phyloP scores from a whole-genome alignment of 306 rosid species.

The Adenanthera pavonina region DNA sequence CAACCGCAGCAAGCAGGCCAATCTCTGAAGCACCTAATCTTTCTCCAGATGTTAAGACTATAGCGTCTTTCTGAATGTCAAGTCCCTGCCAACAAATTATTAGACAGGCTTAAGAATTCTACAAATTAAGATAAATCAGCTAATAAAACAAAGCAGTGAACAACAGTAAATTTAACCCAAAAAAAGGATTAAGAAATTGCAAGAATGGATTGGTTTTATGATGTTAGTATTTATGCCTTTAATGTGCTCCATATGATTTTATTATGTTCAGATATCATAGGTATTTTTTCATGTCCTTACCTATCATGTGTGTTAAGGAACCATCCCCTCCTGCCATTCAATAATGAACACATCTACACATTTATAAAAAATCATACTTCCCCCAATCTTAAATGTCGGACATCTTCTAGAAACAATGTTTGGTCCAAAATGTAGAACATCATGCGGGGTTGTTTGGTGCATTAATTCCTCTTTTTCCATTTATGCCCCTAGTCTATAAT shows the following conservation, averaged over 20 bases:
- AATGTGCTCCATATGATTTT: background rate
- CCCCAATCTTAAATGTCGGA: no score
- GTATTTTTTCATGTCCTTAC: background rate
- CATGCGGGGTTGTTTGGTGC: no score
- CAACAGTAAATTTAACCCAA: background rate
- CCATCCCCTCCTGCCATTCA: background rate
- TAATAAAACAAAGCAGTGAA: slow-evolving; percentile 9
- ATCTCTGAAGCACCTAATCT: slow-evolving; percentile 85
- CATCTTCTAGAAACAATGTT: no score
- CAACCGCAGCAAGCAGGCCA: slow-evolving; percentile 92
- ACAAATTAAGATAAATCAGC: background rate
- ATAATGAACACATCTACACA: background rate
- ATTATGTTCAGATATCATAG: background rate
- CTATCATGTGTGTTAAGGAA: background rate
- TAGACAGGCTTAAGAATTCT: slow-evolving; percentile 34
- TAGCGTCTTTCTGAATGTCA: slow-evolving; percentile 74
- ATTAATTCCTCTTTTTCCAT: no score
- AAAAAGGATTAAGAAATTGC: background rate
- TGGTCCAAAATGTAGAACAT: no score
- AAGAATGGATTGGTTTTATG: background rate
- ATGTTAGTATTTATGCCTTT: background rate
- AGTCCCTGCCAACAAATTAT: slow-evolving; percentile 59
- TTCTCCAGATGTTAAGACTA: slow-evolving; percentile 80
- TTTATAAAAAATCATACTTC: background rate
- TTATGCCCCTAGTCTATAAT: no score